Evolutionary conservation across 257 asterid genomes (phyloP).

Genomic region (Gynochthodes officinalis): DNA sequence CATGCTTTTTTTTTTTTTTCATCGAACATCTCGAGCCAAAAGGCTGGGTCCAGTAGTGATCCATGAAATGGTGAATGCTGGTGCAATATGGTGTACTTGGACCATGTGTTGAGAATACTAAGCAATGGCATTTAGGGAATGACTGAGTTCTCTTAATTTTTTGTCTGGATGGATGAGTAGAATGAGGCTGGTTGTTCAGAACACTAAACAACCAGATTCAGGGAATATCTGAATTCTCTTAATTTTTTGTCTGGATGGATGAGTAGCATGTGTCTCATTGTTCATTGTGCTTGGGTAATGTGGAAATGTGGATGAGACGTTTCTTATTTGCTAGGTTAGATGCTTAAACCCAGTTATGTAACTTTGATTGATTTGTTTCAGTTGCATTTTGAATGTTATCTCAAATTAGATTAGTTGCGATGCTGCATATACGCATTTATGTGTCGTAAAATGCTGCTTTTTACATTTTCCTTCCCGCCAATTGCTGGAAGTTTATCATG

Average conservation of each 20-base stretch:
- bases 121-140: background rate
- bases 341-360: background rate
- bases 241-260: background rate
- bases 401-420: background rate
- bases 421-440: background rate
- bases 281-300: background rate
- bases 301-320: background rate
- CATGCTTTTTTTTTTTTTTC: background rate
- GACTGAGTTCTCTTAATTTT: background rate
- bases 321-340: background rate
- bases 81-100: background rate
- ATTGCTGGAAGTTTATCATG: background rate
- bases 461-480: background rate
- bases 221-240: background rate
- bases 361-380: background rate
- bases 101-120: background rate
- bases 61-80: background rate
- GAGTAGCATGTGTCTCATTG: background rate
- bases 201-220: background rate
- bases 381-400: background rate
- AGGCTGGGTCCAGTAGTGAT: background rate
- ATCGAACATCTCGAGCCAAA: background rate
- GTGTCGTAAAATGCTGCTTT: background rate
- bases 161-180: background rate
- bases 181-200: background rate